Conservation (phyloP, 176 grass and related monocot genomes). For the Bonia amplexicaulis region DNA sequence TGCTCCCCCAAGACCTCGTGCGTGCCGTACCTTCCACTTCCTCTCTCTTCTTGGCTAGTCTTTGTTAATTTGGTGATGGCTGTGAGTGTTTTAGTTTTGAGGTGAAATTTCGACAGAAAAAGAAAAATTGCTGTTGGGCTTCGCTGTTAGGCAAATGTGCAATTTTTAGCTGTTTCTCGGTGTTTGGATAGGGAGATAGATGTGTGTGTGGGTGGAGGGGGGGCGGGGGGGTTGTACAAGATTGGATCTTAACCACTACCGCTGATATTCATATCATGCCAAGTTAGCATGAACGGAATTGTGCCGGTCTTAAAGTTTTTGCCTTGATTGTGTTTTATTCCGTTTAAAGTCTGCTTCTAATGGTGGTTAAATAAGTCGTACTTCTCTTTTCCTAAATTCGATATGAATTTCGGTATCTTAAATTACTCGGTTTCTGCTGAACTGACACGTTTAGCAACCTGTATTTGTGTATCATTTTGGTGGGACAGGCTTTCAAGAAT, state of each 20-base stretch:
- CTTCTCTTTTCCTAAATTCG: not conserved
- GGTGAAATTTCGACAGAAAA: not conserved
- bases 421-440: not conserved
- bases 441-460: not conserved
- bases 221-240: not conserved
- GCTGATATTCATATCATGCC: not conserved
- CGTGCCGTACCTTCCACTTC: not conserved
- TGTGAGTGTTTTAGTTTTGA: not conserved
- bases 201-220: no score
- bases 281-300: not conserved
- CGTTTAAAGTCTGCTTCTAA: not conserved
- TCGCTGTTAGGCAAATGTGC: not conserved
- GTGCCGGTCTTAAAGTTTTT: not conserved
- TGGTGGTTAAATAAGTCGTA: not conserved
- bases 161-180: not conserved
- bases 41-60: not conserved
- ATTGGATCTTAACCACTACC: not conserved
- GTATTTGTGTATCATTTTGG: constrained; percentile 2
- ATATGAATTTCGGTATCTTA: not conserved
- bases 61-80: not conserved
- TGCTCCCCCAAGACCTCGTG: constrained; percentile 61
- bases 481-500: constrained; percentile 61
- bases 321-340: not conserved
- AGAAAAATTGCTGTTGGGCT: not conserved
- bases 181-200: not conserved